Evolutionary conservation across 2,329 filamentous ascomycete species (phyloP).

Genomic region (Cladorrhinum sp.): DNA sequence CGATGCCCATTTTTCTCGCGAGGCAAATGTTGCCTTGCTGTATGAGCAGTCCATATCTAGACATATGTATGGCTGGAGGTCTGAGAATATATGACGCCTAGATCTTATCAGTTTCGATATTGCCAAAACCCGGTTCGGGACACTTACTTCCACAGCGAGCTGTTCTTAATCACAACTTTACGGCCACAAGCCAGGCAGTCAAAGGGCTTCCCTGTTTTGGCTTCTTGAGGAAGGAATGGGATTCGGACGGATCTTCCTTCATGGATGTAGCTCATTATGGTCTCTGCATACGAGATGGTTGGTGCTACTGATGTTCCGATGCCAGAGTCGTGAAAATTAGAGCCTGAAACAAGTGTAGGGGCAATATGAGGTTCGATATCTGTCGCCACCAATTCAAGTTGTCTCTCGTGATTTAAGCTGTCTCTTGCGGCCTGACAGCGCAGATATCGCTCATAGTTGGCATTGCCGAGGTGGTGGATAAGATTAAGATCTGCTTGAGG

Average conservation of each 20-base stretch:
- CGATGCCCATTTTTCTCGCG: not conserved
- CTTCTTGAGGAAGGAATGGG: not conserved
- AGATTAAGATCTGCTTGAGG: not conserved
- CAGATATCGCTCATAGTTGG: not conserved
- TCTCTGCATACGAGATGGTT: not conserved
- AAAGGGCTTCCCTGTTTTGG: not conserved
- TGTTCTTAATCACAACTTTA: not conserved
- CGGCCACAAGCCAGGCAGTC: not conserved
- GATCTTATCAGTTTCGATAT: not conserved
- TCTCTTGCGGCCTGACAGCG: not conserved
- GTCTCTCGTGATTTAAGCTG: not conserved
- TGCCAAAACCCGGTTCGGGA: not conserved
- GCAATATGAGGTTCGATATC: not conserved
- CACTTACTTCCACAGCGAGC: not conserved
- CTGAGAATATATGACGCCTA: not conserved
- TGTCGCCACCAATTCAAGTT: not conserved
- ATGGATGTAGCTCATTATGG: not conserved
- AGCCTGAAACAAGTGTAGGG: not conserved
- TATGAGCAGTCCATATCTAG: not conserved
- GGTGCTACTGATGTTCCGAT: not conserved
- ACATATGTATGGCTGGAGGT: not conserved
- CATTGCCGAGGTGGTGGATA: not conserved
- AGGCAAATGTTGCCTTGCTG: not conserved
- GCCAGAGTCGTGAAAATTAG: not conserved
- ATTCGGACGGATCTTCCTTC: not conserved